Evolutionary conservation across 805 yeast species (phyloP), one percentile per base, ranked within the genome.

Genomic region (Sungouiozyma intestinalis): DNA sequence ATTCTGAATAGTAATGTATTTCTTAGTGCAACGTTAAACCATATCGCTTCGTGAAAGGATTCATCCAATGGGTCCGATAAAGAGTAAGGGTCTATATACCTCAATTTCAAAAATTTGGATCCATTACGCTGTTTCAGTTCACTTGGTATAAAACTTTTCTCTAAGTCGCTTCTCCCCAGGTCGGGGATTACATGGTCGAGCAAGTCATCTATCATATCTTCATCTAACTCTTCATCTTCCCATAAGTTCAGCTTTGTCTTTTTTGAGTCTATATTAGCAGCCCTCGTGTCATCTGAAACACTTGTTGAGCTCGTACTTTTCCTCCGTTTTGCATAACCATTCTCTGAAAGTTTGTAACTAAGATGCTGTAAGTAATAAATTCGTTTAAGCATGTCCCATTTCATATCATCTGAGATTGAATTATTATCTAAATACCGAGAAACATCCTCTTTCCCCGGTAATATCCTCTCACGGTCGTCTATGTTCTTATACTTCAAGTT

Each of bases 11-110:
- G 66, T 45, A 75, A 70, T 0, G 97, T 86, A 55, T 92, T 92
- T 52, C 88, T 72, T 41, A 81, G 67, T 0, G 98, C 97, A 53
- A 76, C 77, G 4, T 80, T 80, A 57, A 71, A 74, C 96, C 96
- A 90, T 6, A 80, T 59, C 51, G 86, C 96, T 51, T 84, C 88
- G 54, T 77, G 85, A 58, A 92, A 92, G 2, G 74, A 75, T n/a
- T 75, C 81, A 45, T 73, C 76, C 38, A 92, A 58, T 0, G 98
- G 99, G 63, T 92, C 99, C 44, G 74, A 80, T 58, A 92, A 87
- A 2, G 76, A 68, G 61, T 85, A 88, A 1, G 98, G 98, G 58
- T 87, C 97, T 46, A 92, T 72, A 44, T 78, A 80, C 21, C 50
- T 56, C 16, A 58, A 36, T 11, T 47, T 68, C 58, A 58, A 44